Conservation (phyloP, 2,329 filamentous ascomycete genomes). For the Botrytis tulipae region DNA sequence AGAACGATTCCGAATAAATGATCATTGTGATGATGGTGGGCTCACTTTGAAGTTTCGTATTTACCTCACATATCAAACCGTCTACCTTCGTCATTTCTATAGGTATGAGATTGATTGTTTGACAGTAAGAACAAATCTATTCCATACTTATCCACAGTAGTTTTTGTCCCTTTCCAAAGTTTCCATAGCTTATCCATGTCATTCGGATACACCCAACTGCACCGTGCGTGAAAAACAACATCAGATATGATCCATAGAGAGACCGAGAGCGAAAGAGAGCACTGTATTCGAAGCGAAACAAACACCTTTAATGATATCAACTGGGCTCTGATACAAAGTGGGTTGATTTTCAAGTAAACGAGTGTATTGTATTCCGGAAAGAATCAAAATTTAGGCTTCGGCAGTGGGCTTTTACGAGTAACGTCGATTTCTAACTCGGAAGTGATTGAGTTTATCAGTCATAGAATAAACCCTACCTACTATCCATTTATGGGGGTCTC, state of each 20-base stretch:
- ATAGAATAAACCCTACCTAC: background rate
- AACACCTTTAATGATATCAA: background rate
- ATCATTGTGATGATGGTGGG: background rate
- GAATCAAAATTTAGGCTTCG: background rate
- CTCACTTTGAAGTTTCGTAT: background rate
- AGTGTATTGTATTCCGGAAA: background rate
- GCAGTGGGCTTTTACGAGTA: background rate
- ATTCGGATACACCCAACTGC: background rate
- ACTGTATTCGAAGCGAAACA: constrained; percentile 6
- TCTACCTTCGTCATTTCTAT: background rate
- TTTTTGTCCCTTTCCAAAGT: background rate
- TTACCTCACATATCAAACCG: background rate
- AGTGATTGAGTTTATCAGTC: background rate
- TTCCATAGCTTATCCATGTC: constrained; percentile 3
- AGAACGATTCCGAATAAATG: background rate
- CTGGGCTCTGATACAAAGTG: constrained; percentile 9
- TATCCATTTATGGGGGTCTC: background rate
- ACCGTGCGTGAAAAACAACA: constrained; percentile 5
- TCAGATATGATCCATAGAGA: background rate
- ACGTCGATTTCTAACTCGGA: background rate
- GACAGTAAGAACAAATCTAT: constrained; percentile 2
- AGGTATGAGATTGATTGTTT: constrained; percentile 8
- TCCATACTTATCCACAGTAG: background rate
- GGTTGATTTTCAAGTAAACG: background rate
- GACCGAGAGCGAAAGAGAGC: constrained; percentile 3